Evolutionary conservation across 2,329 filamentous ascomycete genomes (phyloP).

Genomic region (Sclerotinia glacialis): DNA sequence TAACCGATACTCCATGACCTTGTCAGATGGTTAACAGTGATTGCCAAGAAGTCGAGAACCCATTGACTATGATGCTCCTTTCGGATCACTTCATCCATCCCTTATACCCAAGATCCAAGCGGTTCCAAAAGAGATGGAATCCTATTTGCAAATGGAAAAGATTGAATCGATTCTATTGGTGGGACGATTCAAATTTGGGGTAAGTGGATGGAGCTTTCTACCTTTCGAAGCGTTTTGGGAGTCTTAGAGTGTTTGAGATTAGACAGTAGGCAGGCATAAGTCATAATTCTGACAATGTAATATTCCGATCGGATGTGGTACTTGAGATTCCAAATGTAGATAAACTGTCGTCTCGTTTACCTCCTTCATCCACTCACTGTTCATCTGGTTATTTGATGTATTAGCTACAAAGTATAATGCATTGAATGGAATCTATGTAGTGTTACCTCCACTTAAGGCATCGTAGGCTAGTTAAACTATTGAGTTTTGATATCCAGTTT

Average conservation of each 20-base stretch:
- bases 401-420: background rate
- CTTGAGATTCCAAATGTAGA: background rate
- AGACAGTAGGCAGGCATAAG: background rate
- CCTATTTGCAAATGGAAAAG: background rate
- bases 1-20: background rate
- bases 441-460: background rate
- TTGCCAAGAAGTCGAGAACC: conserved; percentile 17
- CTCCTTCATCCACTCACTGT: background rate
- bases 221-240: background rate
- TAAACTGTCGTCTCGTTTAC: no score
- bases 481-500: background rate
- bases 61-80: background rate
- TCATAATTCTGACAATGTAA: background rate
- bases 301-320: background rate
- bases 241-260: conserved; percentile 4
- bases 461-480: no score
- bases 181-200: background rate
- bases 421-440: background rate
- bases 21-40: background rate
- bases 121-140: background rate
- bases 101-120: background rate
- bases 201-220: background rate
- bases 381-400: conserved; percentile 1
- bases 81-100: background rate
- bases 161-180: background rate